A percentile compares a stretch with the other conserved stretches of the same genome.
Conservation (phyloP, 352 stramenopile genomes). For the Phytopythium helicoides region DNA sequence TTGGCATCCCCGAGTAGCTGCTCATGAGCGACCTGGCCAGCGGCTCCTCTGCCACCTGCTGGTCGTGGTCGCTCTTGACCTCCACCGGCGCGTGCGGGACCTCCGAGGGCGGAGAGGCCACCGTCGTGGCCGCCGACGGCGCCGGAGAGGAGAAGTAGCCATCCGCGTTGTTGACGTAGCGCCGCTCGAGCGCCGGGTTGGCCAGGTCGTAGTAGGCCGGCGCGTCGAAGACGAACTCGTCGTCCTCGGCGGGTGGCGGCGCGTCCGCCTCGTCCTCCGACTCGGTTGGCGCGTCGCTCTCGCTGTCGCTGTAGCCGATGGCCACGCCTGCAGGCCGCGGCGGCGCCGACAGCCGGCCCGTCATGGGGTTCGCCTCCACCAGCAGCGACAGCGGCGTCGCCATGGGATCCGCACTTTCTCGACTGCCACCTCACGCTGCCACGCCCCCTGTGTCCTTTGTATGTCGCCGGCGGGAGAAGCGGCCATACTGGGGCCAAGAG, state of each 20-base stretch:
- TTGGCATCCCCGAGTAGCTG: no score
- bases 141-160: slow-evolving; percentile 66
- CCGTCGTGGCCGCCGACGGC: slow-evolving; percentile 13
- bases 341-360: no score
- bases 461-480: no score
- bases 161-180: slow-evolving; percentile 85
- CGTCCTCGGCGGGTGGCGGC: slow-evolving; percentile 38
- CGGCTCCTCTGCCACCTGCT: background rate
- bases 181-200: slow-evolving; percentile 61
- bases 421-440: no score
- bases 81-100: background rate
- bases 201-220: slow-evolving; percentile 83
- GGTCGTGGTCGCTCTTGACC: slow-evolving; percentile 8
- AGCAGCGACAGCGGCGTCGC: slow-evolving; percentile 14
- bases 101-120: slow-evolving; percentile 5
- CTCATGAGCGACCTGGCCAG: slow-evolving; percentile 1
- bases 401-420: slow-evolving; percentile 8
- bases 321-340: no score
- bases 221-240: slow-evolving; percentile 76
- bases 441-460: no score
- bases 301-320: slow-evolving; percentile 3
- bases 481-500: no score
- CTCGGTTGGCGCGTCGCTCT: slow-evolving; percentile 21
- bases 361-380: no score
- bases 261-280: slow-evolving; percentile 20